Evolutionary conservation across 2,329 filamentous ascomycete genomes (phyloP), one percentile per base, ranked within the genome.

Genomic region (Tolypocladium guangdongense): DNA sequence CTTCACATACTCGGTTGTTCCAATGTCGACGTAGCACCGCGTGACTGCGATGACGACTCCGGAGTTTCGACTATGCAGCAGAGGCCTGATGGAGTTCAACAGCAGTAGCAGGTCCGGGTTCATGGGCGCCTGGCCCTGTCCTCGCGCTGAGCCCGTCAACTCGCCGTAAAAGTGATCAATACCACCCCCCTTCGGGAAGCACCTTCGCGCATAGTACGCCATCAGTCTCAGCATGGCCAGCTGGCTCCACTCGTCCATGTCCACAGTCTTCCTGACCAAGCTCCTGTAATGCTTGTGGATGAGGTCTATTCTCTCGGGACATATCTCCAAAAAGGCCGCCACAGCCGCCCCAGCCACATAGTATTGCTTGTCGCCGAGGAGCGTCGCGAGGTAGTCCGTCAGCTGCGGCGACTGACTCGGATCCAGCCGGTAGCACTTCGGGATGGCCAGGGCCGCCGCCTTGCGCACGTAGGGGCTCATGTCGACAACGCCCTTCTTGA

Each of bases 191-290:
- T 37, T 62, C 58, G 93, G 91, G 61, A 99, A 99, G 68, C 90
- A 96, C 65, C 82, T 87, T 52, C 93, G 82, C 2, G 88, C 84
- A 68, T 99, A 99, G 24, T 84, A 74, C 1, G 87, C 86, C 82
- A 97, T 85, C 58, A 99, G 74, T 39, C 84, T 81, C 60, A 99
- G 66, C 3, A 88, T 88, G 2, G 90, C 87, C 52, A 97, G 70
- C 71, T 99, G 93, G 43, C 90, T 88, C 93, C 93, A 99, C 71
- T 99, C 93, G 64, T 99, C 93, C 93, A 99, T 99, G 66, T 99
- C 93, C 27, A 96, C 90, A 51, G 97, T 74, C 74, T 96, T 96
- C 68, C 84, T 88, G 57, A 95, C 84, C 57, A 99, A 74, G 37
- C 81, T 78, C 50, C 89, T 83, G 71, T 97, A 99, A 66, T 96